Conservation (phyloP, 371 early-diverging fungal genomes). For the Syncephalis plumigaleata region DNA sequence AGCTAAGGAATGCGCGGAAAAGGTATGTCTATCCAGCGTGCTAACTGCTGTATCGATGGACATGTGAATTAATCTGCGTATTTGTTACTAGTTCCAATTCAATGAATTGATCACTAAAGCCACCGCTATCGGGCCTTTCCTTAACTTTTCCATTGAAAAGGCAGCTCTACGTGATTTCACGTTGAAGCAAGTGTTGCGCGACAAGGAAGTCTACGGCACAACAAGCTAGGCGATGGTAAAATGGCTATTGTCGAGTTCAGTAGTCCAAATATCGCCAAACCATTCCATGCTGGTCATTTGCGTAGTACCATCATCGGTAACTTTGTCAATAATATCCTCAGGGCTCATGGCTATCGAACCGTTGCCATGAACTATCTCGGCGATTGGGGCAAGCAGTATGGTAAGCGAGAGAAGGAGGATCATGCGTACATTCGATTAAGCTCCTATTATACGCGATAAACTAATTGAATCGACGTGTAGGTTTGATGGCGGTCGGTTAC, state of each 20-base stretch:
- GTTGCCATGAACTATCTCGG: slow-evolving; percentile 97
- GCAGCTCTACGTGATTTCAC: slow-evolving; percentile 27
- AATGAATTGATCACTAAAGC: slow-evolving; percentile 36
- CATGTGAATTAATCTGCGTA: not conserved
- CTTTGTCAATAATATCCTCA: slow-evolving; percentile 72
- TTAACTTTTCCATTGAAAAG: slow-evolving; percentile 67
- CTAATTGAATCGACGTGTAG: too few relatives aligned
- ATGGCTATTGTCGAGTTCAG: slow-evolving; percentile 85
- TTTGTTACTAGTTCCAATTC: slow-evolving; percentile 27
- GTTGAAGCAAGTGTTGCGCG: slow-evolving; percentile 23
- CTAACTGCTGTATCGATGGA: not conserved
- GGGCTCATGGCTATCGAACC: slow-evolving; percentile 76
- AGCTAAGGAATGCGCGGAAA: slow-evolving; percentile 52
- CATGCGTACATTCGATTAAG: too few relatives aligned
- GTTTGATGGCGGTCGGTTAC: slow-evolving; percentile 90
- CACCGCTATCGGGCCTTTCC: slow-evolving; percentile 58
- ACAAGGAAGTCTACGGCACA: slow-evolving; percentile 42
- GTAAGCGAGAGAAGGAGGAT: slow-evolving; percentile 11
- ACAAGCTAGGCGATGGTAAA: slow-evolving; percentile 41
- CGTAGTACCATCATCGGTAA: slow-evolving; percentile 97
- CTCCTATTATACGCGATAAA: too few relatives aligned
- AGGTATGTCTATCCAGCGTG: slow-evolving; percentile 27
- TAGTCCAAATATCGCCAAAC: slow-evolving; percentile 99
- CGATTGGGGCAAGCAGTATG: slow-evolving; percentile 99
- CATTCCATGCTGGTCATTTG: slow-evolving; percentile 99